Percentiles rank a stretch among this genome's conserved stretches.
phyloP scores from a whole-genome alignment of 495 filamentous ascomycete genomes.

The Oidiodendron maius region DNA sequence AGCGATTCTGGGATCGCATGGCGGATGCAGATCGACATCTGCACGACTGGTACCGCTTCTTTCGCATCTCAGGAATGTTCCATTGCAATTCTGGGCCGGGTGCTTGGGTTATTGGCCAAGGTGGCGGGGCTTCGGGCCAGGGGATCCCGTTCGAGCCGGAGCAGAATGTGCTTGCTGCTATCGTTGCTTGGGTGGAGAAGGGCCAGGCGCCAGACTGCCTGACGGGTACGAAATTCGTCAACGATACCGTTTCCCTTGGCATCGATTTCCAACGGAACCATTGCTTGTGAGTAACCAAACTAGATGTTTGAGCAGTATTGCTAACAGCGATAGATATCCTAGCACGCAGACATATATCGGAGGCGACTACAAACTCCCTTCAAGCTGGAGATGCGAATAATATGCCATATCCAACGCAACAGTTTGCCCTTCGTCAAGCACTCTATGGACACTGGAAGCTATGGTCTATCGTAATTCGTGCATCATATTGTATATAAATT shows the following conservation, averaged over 20 bases:
- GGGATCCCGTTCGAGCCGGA: slow-evolving; percentile 10
- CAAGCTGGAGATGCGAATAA: not conserved
- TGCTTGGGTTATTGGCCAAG: slow-evolving; percentile 47
- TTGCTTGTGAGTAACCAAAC: slow-evolving; percentile 19
- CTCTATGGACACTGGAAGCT: too few species aligned
- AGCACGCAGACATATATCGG: not conserved
- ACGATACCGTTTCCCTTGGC: slow-evolving; percentile 26
- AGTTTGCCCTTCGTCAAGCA: too few species aligned
- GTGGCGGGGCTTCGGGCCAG: slow-evolving; percentile 19
- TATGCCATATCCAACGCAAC: not conserved
- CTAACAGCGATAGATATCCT: not conserved
- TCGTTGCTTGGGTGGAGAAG: slow-evolving; percentile 58
- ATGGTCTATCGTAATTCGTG: too few species aligned
- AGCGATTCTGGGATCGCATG: slow-evolving; percentile 35
- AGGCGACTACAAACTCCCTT: not conserved
- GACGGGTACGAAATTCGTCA: slow-evolving; percentile 44
- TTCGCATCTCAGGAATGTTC: slow-evolving; percentile 50
- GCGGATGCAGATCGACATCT: slow-evolving; percentile 35
- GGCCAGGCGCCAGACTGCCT: slow-evolving; percentile 48
- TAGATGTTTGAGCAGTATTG: not conserved
- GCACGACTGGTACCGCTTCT: slow-evolving; percentile 54
- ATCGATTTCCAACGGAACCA: slow-evolving; percentile 30
- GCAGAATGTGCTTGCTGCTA: slow-evolving; percentile 44
- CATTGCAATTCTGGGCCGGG: slow-evolving; percentile 42
- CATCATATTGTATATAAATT: too few species aligned